These are phyloP conservation scores for Plectosphaerella plurivora DNA, from an alignment of 2,329 filamentous ascomycete species.

Conservation along the genomic window DNA sequence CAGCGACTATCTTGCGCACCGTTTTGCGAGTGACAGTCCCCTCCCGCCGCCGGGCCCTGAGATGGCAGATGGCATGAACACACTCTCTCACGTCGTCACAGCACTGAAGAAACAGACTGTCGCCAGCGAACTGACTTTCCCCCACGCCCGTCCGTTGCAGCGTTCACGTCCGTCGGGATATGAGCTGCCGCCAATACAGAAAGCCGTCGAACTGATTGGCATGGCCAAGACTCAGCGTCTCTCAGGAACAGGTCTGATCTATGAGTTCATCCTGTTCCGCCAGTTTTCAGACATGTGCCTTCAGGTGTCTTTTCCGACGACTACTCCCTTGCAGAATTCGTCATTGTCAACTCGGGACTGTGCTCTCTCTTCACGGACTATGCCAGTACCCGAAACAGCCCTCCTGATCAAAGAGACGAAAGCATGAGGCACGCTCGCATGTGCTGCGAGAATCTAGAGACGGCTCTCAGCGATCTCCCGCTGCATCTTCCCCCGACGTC, in stretches of 20 bases:
- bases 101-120: constrained; percentile 15
- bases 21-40: constrained; percentile 19
- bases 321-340: constrained; percentile 20
- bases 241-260: constrained; percentile 18
- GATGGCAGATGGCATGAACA: constrained; percentile 24
- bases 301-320: constrained; percentile 24
- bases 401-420: constrained; percentile 14
- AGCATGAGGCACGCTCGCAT: constrained; percentile 15
- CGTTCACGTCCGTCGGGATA: neutral
- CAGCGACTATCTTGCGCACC: constrained; percentile 34
- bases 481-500: constrained; percentile 23
- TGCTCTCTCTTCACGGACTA: constrained; percentile 23
- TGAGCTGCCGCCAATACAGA: constrained; percentile 4
- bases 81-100: constrained; percentile 21
- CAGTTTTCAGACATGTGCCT: constrained; percentile 24
- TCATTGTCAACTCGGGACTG: constrained; percentile 24
- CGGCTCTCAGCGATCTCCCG: constrained; percentile 21
- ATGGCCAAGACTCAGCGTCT: constrained; percentile 4
- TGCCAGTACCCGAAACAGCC: neutral
- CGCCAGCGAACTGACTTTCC: constrained; percentile 15
- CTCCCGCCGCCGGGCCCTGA: constrained; percentile 19
- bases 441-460: constrained; percentile 24
- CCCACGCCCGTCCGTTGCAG: constrained; percentile 6
- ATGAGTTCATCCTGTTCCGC: constrained; percentile 20
- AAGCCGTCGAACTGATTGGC: constrained; percentile 3